These are phyloP conservation scores for Fraxinus sp. DNA, from an alignment of 305 asterid species.

Conservation along the genomic window DNA sequence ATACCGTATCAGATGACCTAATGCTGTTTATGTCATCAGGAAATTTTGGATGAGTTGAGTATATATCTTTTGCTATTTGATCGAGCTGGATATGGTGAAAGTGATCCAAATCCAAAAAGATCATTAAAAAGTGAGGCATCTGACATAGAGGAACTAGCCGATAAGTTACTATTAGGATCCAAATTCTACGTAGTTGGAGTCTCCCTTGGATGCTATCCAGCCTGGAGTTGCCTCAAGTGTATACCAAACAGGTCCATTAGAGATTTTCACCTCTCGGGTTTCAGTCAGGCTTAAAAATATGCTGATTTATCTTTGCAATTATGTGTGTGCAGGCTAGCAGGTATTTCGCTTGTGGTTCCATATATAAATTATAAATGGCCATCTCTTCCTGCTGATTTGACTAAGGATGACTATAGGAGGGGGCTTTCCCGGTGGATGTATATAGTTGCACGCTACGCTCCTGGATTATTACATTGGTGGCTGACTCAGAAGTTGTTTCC, in stretches of 20 bases:
- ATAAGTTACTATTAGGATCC: slow-evolving; percentile 63
- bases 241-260: slow-evolving; percentile 60
- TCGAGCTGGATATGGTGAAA: slow-evolving; percentile 93
- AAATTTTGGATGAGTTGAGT: slow-evolving; percentile 59
- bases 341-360: slow-evolving; percentile 74
- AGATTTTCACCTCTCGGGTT: neutral
- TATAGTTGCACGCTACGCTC: slow-evolving; percentile 50
- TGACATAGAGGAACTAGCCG: slow-evolving; percentile 86
- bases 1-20: slow-evolving; percentile 27
- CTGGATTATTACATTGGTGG: slow-evolving; percentile 82
- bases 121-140: slow-evolving; percentile 72
- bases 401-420: slow-evolving; percentile 71
- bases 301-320: slow-evolving; percentile 10
- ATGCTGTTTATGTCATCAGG: slow-evolving; percentile 49
- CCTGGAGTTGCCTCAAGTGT: slow-evolving; percentile 80
- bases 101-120: slow-evolving; percentile 81
- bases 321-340: slow-evolving; percentile 68
- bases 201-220: slow-evolving; percentile 79
- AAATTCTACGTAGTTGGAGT: slow-evolving; percentile 74
- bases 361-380: slow-evolving; percentile 83
- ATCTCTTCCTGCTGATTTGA: slow-evolving; percentile 63
- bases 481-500: slow-evolving; percentile 81
- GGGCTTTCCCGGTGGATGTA: slow-evolving; percentile 59
- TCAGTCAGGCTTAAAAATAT: neutral
- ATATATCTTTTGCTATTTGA: slow-evolving; percentile 65